Conservation (phyloP, 2,329 filamentous ascomycete species). For the Dothideomycetes sp. region DNA sequence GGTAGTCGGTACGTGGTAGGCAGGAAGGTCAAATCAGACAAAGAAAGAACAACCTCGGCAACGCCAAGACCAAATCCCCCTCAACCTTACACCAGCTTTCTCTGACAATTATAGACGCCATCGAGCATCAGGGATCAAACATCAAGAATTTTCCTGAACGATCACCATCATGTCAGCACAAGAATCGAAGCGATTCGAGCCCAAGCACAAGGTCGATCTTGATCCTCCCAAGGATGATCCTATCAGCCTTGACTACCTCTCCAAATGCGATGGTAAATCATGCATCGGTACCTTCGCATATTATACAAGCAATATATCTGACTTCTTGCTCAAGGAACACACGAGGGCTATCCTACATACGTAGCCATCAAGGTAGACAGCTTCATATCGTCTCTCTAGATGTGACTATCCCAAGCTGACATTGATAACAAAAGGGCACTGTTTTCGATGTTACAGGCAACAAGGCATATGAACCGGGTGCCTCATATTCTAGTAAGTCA, state of each 20-base stretch:
- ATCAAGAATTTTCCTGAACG: background rate
- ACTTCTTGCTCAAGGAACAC: constrained; percentile 42
- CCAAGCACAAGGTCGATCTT: constrained; percentile 66
- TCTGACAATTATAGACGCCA: too few species aligned
- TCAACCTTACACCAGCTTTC: constrained; percentile 1
- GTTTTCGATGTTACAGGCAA: constrained; percentile 94
- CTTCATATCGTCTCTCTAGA: background rate
- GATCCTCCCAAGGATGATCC: constrained; percentile 78
- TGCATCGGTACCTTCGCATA: background rate
- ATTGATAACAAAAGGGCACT: constrained; percentile 58
- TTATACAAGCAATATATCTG: too few species aligned
- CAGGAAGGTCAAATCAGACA: background rate
- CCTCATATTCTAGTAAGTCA: constrained; percentile 71
- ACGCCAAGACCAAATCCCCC: constrained; percentile 4
- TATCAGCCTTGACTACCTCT: constrained; percentile 71
- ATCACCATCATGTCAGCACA: constrained; percentile 5
- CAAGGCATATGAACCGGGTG: constrained; percentile 71
- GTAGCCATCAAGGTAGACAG: constrained; percentile 49
- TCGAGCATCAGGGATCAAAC: background rate
- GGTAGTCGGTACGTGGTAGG: too few species aligned
- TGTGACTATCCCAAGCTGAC: background rate
- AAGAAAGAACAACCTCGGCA: constrained; percentile 6
- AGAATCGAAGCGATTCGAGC: too few species aligned
- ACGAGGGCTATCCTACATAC: constrained; percentile 51
- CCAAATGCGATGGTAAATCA: constrained; percentile 64